Evolutionary conservation across 495 filamentous ascomycete genomes (phyloP), one percentile per base, ranked within the genome.

Genomic region (Penicillium manginii): DNA sequence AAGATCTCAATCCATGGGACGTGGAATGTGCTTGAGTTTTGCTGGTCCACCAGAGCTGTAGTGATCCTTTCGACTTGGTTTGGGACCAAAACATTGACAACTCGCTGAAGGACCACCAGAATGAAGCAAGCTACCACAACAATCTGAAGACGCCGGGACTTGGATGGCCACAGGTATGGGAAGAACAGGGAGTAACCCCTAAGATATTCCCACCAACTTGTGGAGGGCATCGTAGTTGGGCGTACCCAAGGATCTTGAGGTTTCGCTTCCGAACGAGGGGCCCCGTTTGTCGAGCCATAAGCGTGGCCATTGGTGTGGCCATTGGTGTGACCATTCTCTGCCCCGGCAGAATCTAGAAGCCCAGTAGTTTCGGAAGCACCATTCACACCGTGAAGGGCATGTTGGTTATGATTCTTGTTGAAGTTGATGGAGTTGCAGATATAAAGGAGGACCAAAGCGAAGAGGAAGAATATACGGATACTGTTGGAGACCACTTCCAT

Each of bases 191-290:
- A 86, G 73, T 96, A 96, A 23, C 91, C 89, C 59, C 86, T 84
- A 52, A 93, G 75, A 68, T 98, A 98, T 69, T 97, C 94, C 85
- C 88, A 91, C 91, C 91, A 90, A 63, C 83, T 90, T 17, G 87
- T 86, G 5, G 86, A 83, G 4, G 86, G 86, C 39, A 84, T 76
- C 14, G 78, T 83, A n/a, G 81, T 84, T 10, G 88, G 86, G 60
- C 87, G 81, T 53, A 83, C 84, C 89, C 88, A 91, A 11, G 73
- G 73, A 57, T 80, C 78, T 39, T 73, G 52, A 0, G 76, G 76
- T 46, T 77, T 79, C n/a, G 67, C 17, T 33, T 78, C 74, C 14
- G 73, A 61, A 31, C 73, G 69, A 55, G 72, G 65, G 45, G 62
- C 66, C 37, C 73, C 73, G 59, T 78, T 69, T 2, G 73, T 76